Percentiles rank a stretch among this genome's conserved stretches.
Evolutionary conservation across 306 rosid genomes (phyloP).

Genomic region (Trifolium dubium): DNA sequence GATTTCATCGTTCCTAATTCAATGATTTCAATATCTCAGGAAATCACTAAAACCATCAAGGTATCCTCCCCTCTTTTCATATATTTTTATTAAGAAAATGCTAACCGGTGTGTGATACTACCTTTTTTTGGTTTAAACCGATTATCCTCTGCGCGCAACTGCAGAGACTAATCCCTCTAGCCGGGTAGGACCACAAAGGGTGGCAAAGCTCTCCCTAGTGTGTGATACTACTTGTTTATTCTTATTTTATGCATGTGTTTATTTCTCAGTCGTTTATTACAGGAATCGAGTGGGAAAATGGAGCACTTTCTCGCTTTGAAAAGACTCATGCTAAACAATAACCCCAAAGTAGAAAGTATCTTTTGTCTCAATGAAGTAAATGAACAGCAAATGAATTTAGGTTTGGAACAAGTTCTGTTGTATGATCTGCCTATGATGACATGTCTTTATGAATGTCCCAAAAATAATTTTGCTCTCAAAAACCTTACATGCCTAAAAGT

Average conservation of each 20-base stretch:
- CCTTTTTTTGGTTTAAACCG: too few relatives aligned
- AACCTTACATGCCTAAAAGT: fast-evolving
- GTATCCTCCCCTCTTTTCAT: not conserved
- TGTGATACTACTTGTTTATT: too few relatives aligned
- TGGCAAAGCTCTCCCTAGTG: too few relatives aligned
- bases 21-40: too few relatives aligned
- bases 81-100: too few relatives aligned
- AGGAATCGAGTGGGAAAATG: not conserved
- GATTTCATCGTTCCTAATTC: not conserved
- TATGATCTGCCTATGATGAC: not conserved
- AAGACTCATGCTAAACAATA: fast-evolving
- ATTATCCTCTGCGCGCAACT: too few relatives aligned
- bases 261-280: too few relatives aligned
- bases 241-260: too few relatives aligned
- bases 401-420: fast-evolving
- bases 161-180: too few relatives aligned
- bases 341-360: not conserved
- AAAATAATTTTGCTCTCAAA: not conserved
- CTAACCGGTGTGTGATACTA: too few relatives aligned
- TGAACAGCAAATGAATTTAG: not conserved
- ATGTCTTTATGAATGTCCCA: not conserved
- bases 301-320: not conserved
- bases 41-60: too few relatives aligned
- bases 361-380: not conserved
- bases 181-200: too few relatives aligned